phyloP scores from a whole-genome alignment of 768 basidiomycete species.

The Mycena polygramma region DNA sequence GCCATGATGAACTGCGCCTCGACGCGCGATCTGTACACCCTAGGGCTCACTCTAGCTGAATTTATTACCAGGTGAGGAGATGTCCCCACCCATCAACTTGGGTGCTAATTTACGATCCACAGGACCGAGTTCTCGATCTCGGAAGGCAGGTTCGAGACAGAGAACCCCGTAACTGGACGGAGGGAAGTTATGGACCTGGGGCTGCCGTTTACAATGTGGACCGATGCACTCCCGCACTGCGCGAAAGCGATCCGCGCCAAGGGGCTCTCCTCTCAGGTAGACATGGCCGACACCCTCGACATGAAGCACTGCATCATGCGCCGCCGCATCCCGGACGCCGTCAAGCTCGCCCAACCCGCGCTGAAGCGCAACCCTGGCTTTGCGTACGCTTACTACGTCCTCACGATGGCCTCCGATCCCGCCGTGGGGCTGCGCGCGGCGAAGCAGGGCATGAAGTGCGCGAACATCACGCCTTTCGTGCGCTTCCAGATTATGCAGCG shows the following conservation, averaged over 20 bases:
- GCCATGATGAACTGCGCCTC: conserved; percentile 66
- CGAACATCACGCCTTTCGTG: conserved; percentile 66
- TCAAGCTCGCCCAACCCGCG: conserved; percentile 58
- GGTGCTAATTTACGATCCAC: not conserved
- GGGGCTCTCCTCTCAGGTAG: conserved; percentile 56
- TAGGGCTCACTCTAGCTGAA: conserved; percentile 63
- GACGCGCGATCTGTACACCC: conserved; percentile 62
- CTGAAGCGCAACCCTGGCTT: conserved; percentile 69
- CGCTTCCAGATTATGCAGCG: conserved; percentile 69
- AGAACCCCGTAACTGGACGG: conserved; percentile 58
- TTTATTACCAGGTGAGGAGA: conserved; percentile 54
- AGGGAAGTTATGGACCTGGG: conserved; percentile 59
- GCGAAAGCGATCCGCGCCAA: conserved; percentile 66
- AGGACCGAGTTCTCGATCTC: conserved; percentile 71
- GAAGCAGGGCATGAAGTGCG: conserved; percentile 76
- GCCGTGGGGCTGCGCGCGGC: conserved; percentile 69
- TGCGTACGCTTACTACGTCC: conserved; percentile 75
- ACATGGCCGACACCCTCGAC: conserved; percentile 74
- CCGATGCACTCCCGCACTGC: conserved; percentile 70
- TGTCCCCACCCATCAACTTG: not conserved
- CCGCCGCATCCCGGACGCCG: conserved; percentile 62
- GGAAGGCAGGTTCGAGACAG: conserved; percentile 66
- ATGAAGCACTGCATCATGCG: conserved; percentile 70
- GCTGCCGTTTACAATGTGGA: conserved; percentile 71
- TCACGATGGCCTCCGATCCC: conserved; percentile 63